Base-by-base conservation (phyloP, 169 alveolate genomes). In the Plasmodium blacklocki region DNA sequence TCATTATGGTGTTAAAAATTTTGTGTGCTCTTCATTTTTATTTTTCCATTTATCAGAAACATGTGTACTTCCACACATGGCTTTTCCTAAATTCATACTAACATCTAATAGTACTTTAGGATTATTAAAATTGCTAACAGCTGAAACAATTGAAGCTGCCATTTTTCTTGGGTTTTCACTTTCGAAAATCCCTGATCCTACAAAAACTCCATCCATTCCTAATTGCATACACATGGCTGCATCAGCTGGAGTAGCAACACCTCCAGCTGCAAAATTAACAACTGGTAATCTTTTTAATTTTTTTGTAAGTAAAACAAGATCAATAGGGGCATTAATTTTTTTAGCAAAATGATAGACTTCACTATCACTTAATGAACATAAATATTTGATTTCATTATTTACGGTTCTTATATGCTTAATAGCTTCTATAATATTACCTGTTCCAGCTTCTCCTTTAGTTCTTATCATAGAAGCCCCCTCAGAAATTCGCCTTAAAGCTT, bases 161-260 rank as follows among this genome's bases (percentile, higher is more conserved):
- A 94, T 89, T 86, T 89, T 91, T 32, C 70, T 93, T 1, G 97
- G 97, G 32, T 91, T 75, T 56, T 71, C 80, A 23, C 95, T 92
- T 93, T 93, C 93, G 93, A 94, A 94, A 75, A 94, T 92, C 71
- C 96, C 95, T 26, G 94, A 88, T n/a, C 95, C 96, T 15, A 94
- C 97, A 87, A 94, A 94, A 26, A 94, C 97, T 47, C 97, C 97
- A 45, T 94, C 97, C 75, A 93, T 94, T 7, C 97, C 97, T 59
- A 87, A 60, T 49, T 90, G 94, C 94, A 89, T 93, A 76, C 95
- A 90, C 88, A 90, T 56, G 56, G 94, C 95, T 26, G 94, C 95
- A 60, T 90, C 96, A 14, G 95, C 96, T 3, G 96, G 96, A 1
- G 96, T 94, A 15, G 95, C 95, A 60, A 94, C 93, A 5, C 96